Evolutionary conservation across 2,329 filamentous ascomycete genomes (phyloP), one percentile per base, ranked within the genome.

Genomic region (Verticillium dahliae): DNA sequence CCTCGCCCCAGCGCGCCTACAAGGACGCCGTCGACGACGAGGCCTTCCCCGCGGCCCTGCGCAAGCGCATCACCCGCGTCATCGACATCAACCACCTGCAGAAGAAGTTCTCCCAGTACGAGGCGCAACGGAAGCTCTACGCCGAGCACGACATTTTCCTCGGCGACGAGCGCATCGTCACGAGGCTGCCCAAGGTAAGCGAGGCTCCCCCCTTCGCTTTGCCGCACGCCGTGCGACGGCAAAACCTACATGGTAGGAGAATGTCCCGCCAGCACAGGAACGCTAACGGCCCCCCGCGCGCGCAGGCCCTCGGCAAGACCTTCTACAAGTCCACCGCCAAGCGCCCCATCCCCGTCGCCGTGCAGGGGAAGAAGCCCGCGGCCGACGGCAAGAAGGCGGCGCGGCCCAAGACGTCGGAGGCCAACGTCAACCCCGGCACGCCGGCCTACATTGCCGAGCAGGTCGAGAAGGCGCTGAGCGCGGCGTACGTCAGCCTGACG

Each of bases 71-170:
- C 71, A 88, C 86, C 59, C 84, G 87, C 66, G 85, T 99, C 56
- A 89, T 98, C 69, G 92, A 92, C 69, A 79, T 93, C 67, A 83
- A 84, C 69, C 96, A 98, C 76, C 81, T 99, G 65, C 78, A 79
- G 71, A 84, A 88, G 68, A 94, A 95, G 79, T 97, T 90, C 83
- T 88, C 90, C 80, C 86, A 90, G 64, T 99, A 91, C 76, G 95
- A 99, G 79, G 87, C 86, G 60, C 88, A 91, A 75, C 84, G 95
- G 66, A 91, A 95, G 75, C 84, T 99, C 39, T 85, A 89, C 65
- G 80, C 86, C 55, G 91, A 97, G 75, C 92, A 97, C 75, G 95
- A 98, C 73, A 80, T 98, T 61, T 98, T 99, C 79, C 83, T 99
- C 62, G 94, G 90, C 59, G 95, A 99, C 74, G 91, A 97, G 71